Conservation (phyloP, 257 asterid genomes). For the Prunella vulgaris region DNA sequence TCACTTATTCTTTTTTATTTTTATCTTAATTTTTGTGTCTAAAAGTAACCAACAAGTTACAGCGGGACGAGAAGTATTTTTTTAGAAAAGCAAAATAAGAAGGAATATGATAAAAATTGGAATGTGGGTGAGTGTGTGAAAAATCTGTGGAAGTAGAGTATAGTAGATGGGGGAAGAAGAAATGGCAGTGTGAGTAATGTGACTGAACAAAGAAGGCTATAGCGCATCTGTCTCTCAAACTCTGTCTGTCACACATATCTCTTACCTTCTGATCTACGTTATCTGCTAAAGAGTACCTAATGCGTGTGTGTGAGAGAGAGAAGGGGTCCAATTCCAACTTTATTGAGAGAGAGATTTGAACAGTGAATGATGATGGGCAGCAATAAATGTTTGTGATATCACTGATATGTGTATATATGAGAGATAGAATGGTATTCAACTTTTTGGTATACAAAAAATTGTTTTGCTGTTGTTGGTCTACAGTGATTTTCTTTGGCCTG, state of each 20-base stretch:
- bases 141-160: slow-evolving; percentile 2
- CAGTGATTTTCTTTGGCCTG: not conserved
- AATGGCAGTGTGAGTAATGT: slow-evolving; percentile 30
- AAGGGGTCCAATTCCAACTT: too few species aligned
- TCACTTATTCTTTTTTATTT: too few species aligned
- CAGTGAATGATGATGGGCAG: not conserved
- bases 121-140: slow-evolving; percentile 7
- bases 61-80: too few species aligned
- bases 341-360: not conserved
- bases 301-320: too few species aligned
- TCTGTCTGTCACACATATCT: slow-evolving; percentile 21
- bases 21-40: too few species aligned
- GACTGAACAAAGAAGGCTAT: slow-evolving; percentile 24
- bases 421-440: not conserved
- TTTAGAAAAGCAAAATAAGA: not conserved
- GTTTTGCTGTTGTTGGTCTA: not conserved
- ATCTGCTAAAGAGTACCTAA: not conserved
- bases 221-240: slow-evolving; percentile 24
- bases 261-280: slow-evolving; percentile 39
- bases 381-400: not conserved
- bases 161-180: not conserved
- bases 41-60: too few species aligned
- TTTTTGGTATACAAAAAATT: not conserved
- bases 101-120: not conserved
- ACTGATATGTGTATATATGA: not conserved